These are phyloP conservation scores for Aspergillus nomiae DNA, from an alignment of 2,329 filamentous ascomycete genomes.

Conservation along the genomic window DNA sequence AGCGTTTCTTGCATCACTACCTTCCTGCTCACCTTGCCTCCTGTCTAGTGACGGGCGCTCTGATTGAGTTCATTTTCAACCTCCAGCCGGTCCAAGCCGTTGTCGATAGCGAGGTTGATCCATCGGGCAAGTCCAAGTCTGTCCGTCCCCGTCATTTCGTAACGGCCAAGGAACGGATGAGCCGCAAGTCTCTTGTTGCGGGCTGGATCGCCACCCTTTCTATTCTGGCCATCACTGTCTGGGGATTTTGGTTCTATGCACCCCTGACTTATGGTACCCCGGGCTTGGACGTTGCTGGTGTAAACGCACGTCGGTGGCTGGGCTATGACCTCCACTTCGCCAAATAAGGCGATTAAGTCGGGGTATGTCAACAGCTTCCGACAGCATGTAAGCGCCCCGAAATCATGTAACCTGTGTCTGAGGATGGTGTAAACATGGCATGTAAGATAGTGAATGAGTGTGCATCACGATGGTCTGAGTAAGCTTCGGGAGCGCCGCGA, in stretches of 20 bases:
- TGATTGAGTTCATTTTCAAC: slow-evolving; percentile 96
- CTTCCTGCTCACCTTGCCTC: slow-evolving; percentile 92
- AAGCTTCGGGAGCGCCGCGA: not conserved
- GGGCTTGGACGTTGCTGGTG: slow-evolving; percentile 75
- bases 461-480: not conserved
- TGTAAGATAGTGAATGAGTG: slow-evolving; percentile 4
- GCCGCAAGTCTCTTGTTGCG: slow-evolving; percentile 72
- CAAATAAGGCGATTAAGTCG: slow-evolving; percentile 63
- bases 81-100: slow-evolving; percentile 64
- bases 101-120: slow-evolving; percentile 50
- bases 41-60: slow-evolving; percentile 81
- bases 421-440: not conserved
- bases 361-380: not conserved
- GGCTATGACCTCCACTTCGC: slow-evolving; percentile 98
- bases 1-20: slow-evolving; percentile 98
- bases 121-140: slow-evolving; percentile 46
- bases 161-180: slow-evolving; percentile 79
- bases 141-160: slow-evolving; percentile 57
- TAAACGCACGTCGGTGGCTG: slow-evolving; percentile 88
- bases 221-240: slow-evolving; percentile 68
- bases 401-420: not conserved
- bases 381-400: not conserved
- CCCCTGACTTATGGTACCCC: slow-evolving; percentile 95
- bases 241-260: slow-evolving; percentile 89
- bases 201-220: slow-evolving; percentile 78